Base-by-base conservation (phyloP, 805 yeast genomes). In the Candida ovalis region DNA sequence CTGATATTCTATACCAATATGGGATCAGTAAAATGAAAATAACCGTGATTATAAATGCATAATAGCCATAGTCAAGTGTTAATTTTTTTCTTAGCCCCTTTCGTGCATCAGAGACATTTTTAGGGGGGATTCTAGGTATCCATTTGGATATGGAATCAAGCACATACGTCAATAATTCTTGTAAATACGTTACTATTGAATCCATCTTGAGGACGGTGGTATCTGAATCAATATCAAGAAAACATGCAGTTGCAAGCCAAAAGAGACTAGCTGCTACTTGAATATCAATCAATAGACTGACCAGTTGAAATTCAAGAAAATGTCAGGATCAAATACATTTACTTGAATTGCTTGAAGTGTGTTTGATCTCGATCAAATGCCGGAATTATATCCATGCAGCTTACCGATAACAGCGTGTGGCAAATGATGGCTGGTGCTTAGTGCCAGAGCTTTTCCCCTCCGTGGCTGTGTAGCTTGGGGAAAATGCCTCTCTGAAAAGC, bases 1-100 rank as follows among this genome's bases (percentile, higher is more conserved):
- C 54, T 13, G 69, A 58, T 6, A 72, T 28, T 9, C 58, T 53
- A 40, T 67, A 66, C 68, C 68, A 66, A 7, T 67, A 37, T 0
- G 82, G 82, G 9, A 75, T 43, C 2, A 67, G 33, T 2, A 71
- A 8, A 9, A 76, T 53, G 33, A 76, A 53, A 1, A 70, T n/a
- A 1, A 69, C 27, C 3, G 78, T 64, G 3, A 67, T 58, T 1
- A 53, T 43, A 15, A 77, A 60, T 0, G 81, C 68, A 40, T 60
- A 51, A 25, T 64, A 62, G 1, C 80, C 79, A 57, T 72, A 70
- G 46, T 57, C 52, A 25, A 58, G 38, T 1, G 74, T 69, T 15
- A 64, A 45, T 0, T 23, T 22, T 7, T 50, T 54, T 30, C 78
- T 52, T 8, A 66, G 50, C 2, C 44, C 32, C 50, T 68, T 68